These are phyloP conservation scores for Akanthomyces muscarius DNA, from an alignment of 2,329 filamentous ascomycete species.

Conservation along the genomic window DNA sequence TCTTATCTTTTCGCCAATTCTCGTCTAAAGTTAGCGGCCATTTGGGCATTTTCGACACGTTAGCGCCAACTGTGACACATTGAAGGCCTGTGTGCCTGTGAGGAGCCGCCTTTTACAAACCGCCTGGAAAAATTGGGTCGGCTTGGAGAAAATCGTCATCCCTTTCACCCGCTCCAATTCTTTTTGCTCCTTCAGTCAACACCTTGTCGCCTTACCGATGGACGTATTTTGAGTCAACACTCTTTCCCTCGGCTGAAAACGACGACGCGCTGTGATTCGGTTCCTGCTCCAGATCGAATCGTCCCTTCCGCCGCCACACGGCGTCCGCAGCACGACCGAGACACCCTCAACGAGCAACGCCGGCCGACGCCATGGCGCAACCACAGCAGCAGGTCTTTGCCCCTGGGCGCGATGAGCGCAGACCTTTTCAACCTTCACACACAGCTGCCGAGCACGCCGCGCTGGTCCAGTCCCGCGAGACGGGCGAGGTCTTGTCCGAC, in stretches of 20 bases:
- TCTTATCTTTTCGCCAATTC: background rate
- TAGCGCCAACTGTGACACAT: background rate
- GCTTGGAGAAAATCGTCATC: slow-evolving; percentile 4
- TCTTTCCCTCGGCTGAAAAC: background rate
- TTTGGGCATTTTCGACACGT: background rate
- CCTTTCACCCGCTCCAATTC: background rate
- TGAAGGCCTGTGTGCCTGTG: background rate
- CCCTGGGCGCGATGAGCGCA: slow-evolving; percentile 29
- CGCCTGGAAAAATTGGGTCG: slow-evolving; percentile 12
- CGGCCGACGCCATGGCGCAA: slow-evolving; percentile 30
- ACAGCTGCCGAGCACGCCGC: slow-evolving; percentile 33
- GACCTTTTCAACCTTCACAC: slow-evolving; percentile 29
- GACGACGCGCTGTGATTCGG: background rate
- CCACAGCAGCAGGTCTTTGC: slow-evolving; percentile 29
- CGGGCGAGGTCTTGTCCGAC: slow-evolving; percentile 51
- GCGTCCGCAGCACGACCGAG: background rate
- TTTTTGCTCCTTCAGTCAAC: background rate
- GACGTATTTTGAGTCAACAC: background rate
- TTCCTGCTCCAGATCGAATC: background rate
- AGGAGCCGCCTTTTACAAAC: background rate
- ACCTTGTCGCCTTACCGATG: slow-evolving; percentile 4
- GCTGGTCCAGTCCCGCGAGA: slow-evolving; percentile 57
- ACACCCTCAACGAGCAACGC: background rate
- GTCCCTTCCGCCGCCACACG: background rate
- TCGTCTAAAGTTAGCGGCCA: background rate